These are phyloP conservation scores for Debaryomyces sp. DNA, from an alignment of 1,139 yeast genomes.

Conservation along the genomic window DNA sequence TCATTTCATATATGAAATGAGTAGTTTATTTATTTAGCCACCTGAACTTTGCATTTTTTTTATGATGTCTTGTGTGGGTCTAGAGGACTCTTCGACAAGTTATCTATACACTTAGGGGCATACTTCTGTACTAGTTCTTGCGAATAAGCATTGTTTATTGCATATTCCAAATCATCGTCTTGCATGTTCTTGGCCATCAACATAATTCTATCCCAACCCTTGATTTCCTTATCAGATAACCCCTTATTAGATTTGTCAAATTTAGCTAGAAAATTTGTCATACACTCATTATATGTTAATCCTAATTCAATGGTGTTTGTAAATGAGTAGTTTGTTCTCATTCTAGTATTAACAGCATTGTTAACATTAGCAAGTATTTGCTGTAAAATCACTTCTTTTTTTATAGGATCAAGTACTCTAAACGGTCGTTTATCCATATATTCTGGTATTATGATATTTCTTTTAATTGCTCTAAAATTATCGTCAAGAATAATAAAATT, in stretches of 20 bases:
- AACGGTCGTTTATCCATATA: background rate
- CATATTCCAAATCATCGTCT: too few relatives aligned
- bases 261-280: background rate
- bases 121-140: too few relatives aligned
- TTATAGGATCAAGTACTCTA: too few relatives aligned
- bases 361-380: background rate
- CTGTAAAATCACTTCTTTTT: background rate
- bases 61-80: too few relatives aligned
- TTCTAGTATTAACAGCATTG: background rate
- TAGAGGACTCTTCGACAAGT: too few relatives aligned
- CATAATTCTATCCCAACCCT: background rate
- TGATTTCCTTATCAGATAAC: background rate
- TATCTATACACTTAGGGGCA: too few relatives aligned
- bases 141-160: too few relatives aligned
- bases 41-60: too few relatives aligned
- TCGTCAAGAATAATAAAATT: too few relatives aligned
- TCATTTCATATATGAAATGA: too few relatives aligned
- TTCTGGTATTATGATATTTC: background rate
- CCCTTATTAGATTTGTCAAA: background rate
- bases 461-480: background rate
- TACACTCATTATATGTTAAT: background rate
- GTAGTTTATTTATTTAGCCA: too few relatives aligned
- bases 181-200: too few relatives aligned
- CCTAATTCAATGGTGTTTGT: background rate
- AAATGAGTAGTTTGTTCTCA: background rate